phyloP scores from a whole-genome alignment of 345 rosid species.

The Litchi chinensis region DNA sequence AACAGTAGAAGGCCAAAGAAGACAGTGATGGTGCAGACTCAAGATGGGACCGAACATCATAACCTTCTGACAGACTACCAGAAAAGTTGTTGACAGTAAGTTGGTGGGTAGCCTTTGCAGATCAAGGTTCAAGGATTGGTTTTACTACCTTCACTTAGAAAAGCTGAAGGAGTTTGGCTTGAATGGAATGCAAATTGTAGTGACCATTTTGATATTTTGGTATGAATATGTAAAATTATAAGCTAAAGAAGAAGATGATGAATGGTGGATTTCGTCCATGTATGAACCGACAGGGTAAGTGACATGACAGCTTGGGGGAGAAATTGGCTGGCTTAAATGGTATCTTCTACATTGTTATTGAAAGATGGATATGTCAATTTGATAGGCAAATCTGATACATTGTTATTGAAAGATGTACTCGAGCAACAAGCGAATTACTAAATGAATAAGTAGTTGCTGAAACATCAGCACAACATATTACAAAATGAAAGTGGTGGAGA shows the following conservation, averaged over 20 bases:
- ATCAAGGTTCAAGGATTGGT: not conserved
- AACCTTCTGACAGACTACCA: not conserved
- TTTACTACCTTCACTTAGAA: not conserved
- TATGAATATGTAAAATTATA: not conserved
- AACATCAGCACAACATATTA: not conserved
- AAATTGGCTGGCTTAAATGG: not conserved
- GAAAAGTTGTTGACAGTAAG: not conserved
- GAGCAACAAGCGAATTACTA: not conserved
- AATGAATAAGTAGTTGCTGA: not conserved
- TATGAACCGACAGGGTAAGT: not conserved
- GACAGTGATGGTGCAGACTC: not conserved
- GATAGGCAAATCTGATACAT: not conserved
- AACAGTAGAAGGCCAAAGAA: not conserved
- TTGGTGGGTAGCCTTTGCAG: conserved; percentile 1
- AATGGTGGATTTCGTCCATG: not conserved
- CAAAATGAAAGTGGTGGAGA: not conserved
- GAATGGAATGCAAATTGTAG: not conserved
- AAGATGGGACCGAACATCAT: not conserved
- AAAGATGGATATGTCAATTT: not conserved
- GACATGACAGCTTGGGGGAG: not conserved
- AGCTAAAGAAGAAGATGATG: not conserved
- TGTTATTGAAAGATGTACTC: not conserved
- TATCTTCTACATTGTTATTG: not conserved
- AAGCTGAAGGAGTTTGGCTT: not conserved
- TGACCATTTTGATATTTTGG: not conserved